Evolutionary conservation across 306 rosid species (phyloP).

Genomic region (Fragaria ananassa): DNA sequence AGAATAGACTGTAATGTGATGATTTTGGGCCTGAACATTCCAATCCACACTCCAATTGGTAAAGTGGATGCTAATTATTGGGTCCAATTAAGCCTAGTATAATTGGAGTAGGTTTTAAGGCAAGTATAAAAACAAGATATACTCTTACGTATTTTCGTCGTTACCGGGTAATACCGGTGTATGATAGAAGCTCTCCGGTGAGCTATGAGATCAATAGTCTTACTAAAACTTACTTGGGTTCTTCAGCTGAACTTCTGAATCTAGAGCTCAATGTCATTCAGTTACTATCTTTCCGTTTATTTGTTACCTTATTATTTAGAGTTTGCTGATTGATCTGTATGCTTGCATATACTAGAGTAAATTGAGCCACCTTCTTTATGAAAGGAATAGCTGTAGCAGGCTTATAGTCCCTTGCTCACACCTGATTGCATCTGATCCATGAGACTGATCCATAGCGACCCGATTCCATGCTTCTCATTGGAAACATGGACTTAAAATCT

Average conservation of each 20-base stretch:
- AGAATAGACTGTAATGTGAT: background rate
- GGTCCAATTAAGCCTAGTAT: background rate
- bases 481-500: slow-evolving; percentile 32
- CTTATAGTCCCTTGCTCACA: background rate
- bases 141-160: background rate
- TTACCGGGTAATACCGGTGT: background rate
- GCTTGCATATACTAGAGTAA: background rate
- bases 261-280: background rate
- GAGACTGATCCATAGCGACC: background rate
- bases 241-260: background rate
- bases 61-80: slow-evolving; percentile 20
- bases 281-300: background rate
- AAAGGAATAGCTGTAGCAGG: background rate
- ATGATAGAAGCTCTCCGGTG: background rate
- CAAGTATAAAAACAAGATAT: background rate
- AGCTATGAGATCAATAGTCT: background rate
- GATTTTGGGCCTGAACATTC: slow-evolving; percentile 7
- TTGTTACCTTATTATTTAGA: background rate
- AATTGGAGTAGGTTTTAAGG: background rate
- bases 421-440: slow-evolving; percentile 15
- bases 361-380: background rate
- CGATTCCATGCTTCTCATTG: slow-evolving; percentile 9
- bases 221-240: background rate
- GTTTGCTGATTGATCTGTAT: background rate
- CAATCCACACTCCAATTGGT: slow-evolving; percentile 16